These are phyloP conservation scores for Colletotrichum sp. DNA, from an alignment of 2,329 filamentous ascomycete genomes.

Conservation along the genomic window DNA sequence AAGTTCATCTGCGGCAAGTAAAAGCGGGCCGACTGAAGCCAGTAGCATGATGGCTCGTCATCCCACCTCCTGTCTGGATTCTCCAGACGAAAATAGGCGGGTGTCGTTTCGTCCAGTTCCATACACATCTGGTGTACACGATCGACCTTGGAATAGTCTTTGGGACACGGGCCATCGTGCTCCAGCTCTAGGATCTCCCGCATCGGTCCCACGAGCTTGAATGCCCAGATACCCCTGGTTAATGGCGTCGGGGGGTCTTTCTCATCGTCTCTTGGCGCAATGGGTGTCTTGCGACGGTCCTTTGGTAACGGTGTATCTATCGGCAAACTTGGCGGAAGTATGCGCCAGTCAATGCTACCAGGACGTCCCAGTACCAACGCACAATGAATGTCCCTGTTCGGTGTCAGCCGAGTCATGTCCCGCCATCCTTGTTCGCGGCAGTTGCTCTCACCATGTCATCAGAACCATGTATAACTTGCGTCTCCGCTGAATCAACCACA, in stretches of 20 bases:
- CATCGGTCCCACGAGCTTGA: conserved; percentile 51
- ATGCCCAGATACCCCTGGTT: conserved; percentile 57
- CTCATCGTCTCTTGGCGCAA: conserved; percentile 50
- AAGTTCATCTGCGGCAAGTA: conserved; percentile 50
- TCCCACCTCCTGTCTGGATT: conserved; percentile 66
- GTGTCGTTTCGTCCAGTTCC: conserved; percentile 52
- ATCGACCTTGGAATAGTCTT: conserved; percentile 59
- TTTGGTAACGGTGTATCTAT: conserved; percentile 57
- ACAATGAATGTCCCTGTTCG: conserved; percentile 59
- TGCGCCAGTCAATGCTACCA: conserved; percentile 57
- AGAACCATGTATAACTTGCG: conserved; percentile 60
- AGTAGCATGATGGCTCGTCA: conserved; percentile 53
- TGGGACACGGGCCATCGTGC: conserved; percentile 58
- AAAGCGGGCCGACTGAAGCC: conserved; percentile 53
- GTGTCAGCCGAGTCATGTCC: conserved; percentile 15
- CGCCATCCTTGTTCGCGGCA: conserved; percentile 6
- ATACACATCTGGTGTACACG: conserved; percentile 56
- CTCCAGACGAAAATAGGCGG: conserved; percentile 57
- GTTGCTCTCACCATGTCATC: conserved; percentile 37
- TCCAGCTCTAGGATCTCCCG: conserved; percentile 61
- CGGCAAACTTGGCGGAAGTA: conserved; percentile 53
- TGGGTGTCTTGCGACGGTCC: conserved; percentile 51
- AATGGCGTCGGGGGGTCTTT: conserved; percentile 61
- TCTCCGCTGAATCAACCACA: conserved; percentile 64
- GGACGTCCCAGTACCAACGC: conserved; percentile 59